Base-by-base conservation (phyloP, 306 rosid genomes). In the Prunus armeniaca region DNA sequence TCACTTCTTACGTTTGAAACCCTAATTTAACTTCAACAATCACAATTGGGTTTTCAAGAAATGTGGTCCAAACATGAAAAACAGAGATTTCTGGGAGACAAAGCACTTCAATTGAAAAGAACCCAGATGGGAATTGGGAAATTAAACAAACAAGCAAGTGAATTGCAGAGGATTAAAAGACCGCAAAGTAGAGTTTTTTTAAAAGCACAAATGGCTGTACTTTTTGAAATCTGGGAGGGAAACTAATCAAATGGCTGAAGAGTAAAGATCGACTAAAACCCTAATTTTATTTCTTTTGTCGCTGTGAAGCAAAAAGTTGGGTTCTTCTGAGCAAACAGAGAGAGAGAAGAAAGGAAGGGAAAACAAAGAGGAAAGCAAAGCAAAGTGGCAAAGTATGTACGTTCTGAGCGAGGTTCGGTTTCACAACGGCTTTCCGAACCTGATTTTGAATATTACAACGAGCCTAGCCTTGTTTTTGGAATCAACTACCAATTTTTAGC, bases 361-460 rank as follows among this genome's bases (percentile, higher is more conserved):
- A 20, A 3, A 9, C 22, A 15, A 60, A 76, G 56, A 17, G 82
- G 77, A 50, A 50, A 68, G 10, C 54, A 66, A 49, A 56, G 27
- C 69, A 13, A n/a, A 65, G 24, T 4, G 54, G 24, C 2, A 27
- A 32, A 65, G 2, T 22, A 18, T 4, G 12, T 9, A 49, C 57
- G 19, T 47, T 52, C 12, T 69, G 69, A 20, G 32, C 38, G 74
- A 65, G 67, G 19, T 50, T 69, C 52, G 63, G 74, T 30, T 47
- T 28, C 24, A 67, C 73, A 86, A 89, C 90, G 91, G 92, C 79
- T 85, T 51, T 69, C 82, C 90, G 80, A 80, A 73, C 87, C 86
- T 73, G n/a, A 70, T 30, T 81, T 88, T 76, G 78, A 90, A 84
- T 15, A 11, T 78, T 64, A 19, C 71, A 25, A 45, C 47, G 11